Percentiles rank a stretch among this genome's conserved stretches.
phyloP scores from a whole-genome alignment of 2,329 filamentous ascomycete genomes.

The Malbranchea zuffiana region DNA sequence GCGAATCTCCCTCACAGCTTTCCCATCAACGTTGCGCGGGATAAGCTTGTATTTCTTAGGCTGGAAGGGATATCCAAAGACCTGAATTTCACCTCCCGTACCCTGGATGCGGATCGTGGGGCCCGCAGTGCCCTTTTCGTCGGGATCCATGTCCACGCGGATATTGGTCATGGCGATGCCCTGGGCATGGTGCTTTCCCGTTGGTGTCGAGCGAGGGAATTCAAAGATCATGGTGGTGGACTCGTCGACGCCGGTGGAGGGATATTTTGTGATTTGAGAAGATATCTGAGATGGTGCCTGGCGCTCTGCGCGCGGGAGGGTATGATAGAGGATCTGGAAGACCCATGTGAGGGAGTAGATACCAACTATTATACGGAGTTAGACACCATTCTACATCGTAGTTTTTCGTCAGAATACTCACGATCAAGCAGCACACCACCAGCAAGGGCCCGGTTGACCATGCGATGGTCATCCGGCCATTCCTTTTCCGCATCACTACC shows the following conservation, averaged over 20 bases:
- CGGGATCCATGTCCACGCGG: slow-evolving; percentile 51
- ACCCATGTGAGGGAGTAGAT: slow-evolving; percentile 87
- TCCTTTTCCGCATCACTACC: slow-evolving; percentile 48
- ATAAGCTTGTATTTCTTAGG: slow-evolving; percentile 58
- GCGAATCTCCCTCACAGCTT: slow-evolving; percentile 27
- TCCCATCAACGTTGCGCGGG: slow-evolving; percentile 38
- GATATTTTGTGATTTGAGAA: slow-evolving; percentile 60
- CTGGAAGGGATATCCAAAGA: slow-evolving; percentile 59
- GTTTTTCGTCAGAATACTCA: slow-evolving; percentile 20
- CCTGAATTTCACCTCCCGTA: slow-evolving; percentile 69
- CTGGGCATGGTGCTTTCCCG: slow-evolving; percentile 46
- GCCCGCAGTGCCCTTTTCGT: slow-evolving; percentile 47
- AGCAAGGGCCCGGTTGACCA: slow-evolving; percentile 73
- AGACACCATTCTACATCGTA: neutral
- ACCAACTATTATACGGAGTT: slow-evolving; percentile 42
- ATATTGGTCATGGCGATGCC: slow-evolving; percentile 61
- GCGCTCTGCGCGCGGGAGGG: slow-evolving; percentile 53
- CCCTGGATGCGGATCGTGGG: slow-evolving; percentile 72
- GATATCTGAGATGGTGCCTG: slow-evolving; percentile 55
- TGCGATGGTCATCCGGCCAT: slow-evolving; percentile 55
- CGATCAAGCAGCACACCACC: slow-evolving; percentile 70
- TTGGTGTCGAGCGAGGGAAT: slow-evolving; percentile 51
- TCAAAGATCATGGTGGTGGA: slow-evolving; percentile 64
- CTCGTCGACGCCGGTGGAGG: slow-evolving; percentile 64
- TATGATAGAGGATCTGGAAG: slow-evolving; percentile 78